phyloP scores from a whole-genome alignment of 225 moss, liverwort and hornwort genomes.

The Marchantia paleacea region DNA sequence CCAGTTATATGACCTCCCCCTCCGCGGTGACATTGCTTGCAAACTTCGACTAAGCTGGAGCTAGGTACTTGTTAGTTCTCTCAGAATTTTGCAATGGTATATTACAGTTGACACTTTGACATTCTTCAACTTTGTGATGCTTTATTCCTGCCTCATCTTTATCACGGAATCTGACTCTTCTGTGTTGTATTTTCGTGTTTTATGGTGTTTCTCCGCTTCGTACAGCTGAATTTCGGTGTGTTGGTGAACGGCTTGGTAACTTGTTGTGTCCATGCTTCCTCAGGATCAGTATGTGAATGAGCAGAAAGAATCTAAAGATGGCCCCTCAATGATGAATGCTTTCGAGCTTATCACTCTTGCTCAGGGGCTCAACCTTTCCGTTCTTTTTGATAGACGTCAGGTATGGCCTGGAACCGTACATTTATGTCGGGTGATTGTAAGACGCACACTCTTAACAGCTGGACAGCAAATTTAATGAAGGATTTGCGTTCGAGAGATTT shows the following conservation, averaged over 20 bases:
- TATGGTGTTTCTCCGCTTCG: constrained; percentile 7
- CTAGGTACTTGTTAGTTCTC: not conserved
- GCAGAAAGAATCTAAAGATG: constrained; percentile 57
- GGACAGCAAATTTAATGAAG: not conserved
- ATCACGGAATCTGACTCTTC: not conserved
- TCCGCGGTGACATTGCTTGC: not conserved
- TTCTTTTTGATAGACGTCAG: constrained; percentile 91
- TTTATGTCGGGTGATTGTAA: not conserved
- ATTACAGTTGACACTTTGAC: not conserved
- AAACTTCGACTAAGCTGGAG: not conserved
- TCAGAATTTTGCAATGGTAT: not conserved
- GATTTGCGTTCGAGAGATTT: not conserved
- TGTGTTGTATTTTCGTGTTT: not conserved
- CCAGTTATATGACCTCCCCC: not conserved
- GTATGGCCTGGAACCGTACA: constrained; percentile 29
- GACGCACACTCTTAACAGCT: not conserved
- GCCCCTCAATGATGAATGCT: constrained; percentile 92
- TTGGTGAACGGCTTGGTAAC: not conserved
- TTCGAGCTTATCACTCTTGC: constrained; percentile 97
- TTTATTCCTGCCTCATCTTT: not conserved
- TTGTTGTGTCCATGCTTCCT: constrained; percentile 16
- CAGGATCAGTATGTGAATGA: constrained; percentile 82
- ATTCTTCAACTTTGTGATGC: not conserved
- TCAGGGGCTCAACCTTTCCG: constrained; percentile 96
- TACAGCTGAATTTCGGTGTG: not conserved